Conservation (phyloP, 495 filamentous ascomycete genomes). For the Thozetella sp. region DNA sequence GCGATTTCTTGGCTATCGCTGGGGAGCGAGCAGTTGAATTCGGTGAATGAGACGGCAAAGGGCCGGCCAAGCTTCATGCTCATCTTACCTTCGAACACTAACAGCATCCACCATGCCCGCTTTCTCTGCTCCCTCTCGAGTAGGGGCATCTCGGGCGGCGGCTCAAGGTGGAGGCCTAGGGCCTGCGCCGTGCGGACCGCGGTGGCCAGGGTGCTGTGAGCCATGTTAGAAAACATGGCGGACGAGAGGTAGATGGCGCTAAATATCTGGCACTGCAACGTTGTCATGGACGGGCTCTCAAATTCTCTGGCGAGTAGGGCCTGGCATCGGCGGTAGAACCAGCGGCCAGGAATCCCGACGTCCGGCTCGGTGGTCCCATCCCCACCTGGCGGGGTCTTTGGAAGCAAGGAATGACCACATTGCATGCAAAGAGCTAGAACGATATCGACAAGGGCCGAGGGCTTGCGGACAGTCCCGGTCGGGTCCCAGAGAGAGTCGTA, state of each 20-base stretch:
- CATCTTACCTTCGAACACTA: constrained; percentile 41
- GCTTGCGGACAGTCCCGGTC: constrained; percentile 26
- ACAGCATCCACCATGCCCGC: constrained; percentile 53
- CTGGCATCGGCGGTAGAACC: constrained; percentile 41
- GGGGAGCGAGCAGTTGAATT: constrained; percentile 33
- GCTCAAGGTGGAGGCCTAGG: constrained; percentile 49
- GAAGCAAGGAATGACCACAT: constrained; percentile 31
- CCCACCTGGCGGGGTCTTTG: no score
- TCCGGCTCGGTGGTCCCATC: constrained; percentile 32
- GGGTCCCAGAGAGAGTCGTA: constrained; percentile 46
- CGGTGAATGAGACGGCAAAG: constrained; percentile 26
- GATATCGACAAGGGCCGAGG: constrained; percentile 54
- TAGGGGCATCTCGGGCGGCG: constrained; percentile 27
- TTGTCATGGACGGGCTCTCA: constrained; percentile 46
- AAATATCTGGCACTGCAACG: constrained; percentile 51
- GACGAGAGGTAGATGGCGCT: constrained; percentile 44
- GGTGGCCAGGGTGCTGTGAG: constrained; percentile 33
- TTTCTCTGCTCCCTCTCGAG: constrained; percentile 35
- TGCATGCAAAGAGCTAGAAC: constrained; percentile 54
- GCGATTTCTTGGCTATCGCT: constrained; percentile 23
- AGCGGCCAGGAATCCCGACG: constrained; percentile 45
- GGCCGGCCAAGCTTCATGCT: constrained; percentile 52
- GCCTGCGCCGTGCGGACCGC: constrained; percentile 44
- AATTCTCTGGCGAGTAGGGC: constrained; percentile 38
- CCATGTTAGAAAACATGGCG: constrained; percentile 48